Evolutionary conservation across 768 basidiomycete genomes (phyloP).

Genomic region (Sporobolomyces pararoseus): DNA sequence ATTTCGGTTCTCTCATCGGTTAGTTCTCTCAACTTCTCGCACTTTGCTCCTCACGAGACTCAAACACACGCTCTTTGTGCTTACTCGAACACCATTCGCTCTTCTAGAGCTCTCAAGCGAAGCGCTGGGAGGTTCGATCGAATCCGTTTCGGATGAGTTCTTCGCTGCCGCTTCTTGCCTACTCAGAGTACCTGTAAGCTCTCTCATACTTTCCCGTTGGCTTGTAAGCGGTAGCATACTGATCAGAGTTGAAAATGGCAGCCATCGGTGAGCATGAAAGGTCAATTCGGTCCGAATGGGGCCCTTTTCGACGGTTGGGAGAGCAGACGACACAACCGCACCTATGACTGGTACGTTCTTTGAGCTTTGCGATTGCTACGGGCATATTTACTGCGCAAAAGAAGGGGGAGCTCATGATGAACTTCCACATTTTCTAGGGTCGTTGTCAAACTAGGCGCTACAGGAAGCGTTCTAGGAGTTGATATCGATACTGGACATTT

Average conservation of each 20-base stretch:
- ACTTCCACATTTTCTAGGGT: conserved; percentile 57
- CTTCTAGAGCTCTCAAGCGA: conserved; percentile 78
- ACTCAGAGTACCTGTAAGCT: conserved; percentile 69
- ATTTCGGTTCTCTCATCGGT: conserved; percentile 40
- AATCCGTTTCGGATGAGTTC: conserved; percentile 87
- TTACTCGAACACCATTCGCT: background rate
- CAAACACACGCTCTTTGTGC: background rate
- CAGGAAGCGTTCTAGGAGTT: conserved; percentile 68
- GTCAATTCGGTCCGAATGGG: conserved; percentile 95
- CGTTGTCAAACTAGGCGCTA: conserved; percentile 79
- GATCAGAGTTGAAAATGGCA: conserved; percentile 46
- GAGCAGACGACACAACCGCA: conserved; percentile 77
- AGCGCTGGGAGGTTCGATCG: conserved; percentile 69
- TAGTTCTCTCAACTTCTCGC: background rate
- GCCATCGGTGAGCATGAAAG: conserved; percentile 84
- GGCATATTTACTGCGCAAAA: background rate
- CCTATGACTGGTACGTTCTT: conserved; percentile 71
- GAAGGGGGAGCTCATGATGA: conserved; percentile 1
- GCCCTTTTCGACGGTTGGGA: conserved; percentile 96
- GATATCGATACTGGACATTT: conserved; percentile 96
- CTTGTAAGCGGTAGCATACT: background rate
- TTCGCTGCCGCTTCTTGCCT: conserved; percentile 83
- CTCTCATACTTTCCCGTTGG: background rate
- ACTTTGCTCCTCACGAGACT: background rate
- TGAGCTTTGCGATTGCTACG: background rate